phyloP scores from a whole-genome alignment of 495 filamentous ascomycete species.

The Penicillium nucicola region DNA sequence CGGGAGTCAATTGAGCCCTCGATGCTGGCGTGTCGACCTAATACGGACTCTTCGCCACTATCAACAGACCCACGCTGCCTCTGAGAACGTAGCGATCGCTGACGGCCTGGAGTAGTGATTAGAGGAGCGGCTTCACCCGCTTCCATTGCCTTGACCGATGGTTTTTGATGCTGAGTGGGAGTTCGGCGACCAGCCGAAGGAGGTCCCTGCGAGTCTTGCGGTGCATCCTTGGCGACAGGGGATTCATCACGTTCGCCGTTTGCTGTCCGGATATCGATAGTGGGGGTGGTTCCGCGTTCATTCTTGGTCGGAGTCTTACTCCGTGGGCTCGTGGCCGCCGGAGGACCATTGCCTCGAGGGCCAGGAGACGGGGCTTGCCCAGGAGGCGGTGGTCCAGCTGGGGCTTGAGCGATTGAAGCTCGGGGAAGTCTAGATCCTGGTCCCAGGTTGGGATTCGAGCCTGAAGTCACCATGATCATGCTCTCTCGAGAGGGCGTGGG shows the following conservation, averaged over 20 bases:
- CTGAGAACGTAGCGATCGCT: conserved; percentile 42
- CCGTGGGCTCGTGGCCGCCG: conserved; percentile 38
- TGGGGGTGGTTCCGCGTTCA: conserved; percentile 45
- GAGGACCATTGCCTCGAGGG: conserved; percentile 49
- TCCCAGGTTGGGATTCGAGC: conserved; percentile 31
- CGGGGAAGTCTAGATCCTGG: conserved; percentile 65
- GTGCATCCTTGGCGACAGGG: conserved; percentile 49
- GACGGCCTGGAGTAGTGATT: conserved; percentile 39
- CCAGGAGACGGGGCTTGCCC: conserved; percentile 82
- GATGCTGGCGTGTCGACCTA: conserved; percentile 40
- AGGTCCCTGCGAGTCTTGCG: conserved; percentile 42
- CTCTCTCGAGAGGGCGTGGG: conserved; percentile 52
- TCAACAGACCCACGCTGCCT: conserved; percentile 44
- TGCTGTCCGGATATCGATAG: conserved; percentile 47
- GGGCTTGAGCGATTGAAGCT: conserved; percentile 65
- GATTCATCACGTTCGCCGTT: conserved; percentile 53
- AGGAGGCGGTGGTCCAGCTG: conserved; percentile 80
- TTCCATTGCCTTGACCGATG: conserved; percentile 47
- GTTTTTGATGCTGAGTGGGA: conserved; percentile 50
- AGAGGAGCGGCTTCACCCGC: conserved; percentile 47
- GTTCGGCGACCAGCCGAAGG: conserved; percentile 58
- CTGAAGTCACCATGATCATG: conserved; percentile 32
- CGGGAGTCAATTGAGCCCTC: conserved; percentile 45
- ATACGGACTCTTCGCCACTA: conserved; percentile 43
- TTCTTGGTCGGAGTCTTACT: conserved; percentile 61